Evolutionary conservation across 163 green algal species (phyloP), one percentile per base, ranked within the genome.

Genomic region (Scenedesmus sp.): DNA sequence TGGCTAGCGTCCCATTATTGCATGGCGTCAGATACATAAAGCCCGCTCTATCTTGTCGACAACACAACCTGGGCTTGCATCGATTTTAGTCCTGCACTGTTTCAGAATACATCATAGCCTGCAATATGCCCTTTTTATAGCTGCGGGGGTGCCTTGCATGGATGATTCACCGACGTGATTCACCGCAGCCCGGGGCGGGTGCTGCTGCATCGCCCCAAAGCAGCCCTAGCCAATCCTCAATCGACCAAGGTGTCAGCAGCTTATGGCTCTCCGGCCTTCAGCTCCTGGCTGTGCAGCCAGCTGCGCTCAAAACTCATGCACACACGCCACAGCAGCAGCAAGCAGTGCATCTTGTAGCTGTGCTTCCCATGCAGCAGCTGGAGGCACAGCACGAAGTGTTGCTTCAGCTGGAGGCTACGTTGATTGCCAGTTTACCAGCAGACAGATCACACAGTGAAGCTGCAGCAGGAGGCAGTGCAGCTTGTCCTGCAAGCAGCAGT

Each of bases 261-360:
- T 55, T 7, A 18, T 76, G 26, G 52, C 12, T 90, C 15, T 57
- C 34, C 2, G 9, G 6, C 4, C 34, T 90, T 12, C 18, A 90
- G 85, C 34, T 90, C 5, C 9, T 83, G 15, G 34, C 66, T 70
- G 85, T 90, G 64, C 85, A 90, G 70, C 85, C 85, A 23, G 85
- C 66, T 16, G 67, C 52, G 10, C 16, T 90, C 9, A 64, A 23
- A 54, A 16, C 64, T 3, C 66, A 18, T 18, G 23, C 55, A 18
- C 7, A 10, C 8, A 54, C 56, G 6, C 55, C 52, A 23, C 20
- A 64, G 82, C 9, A 54, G n/a, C 62, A 70, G 67, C 67, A 77
- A 26, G 16, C 67, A 77, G 67, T 12, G 16, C 67, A 77, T 77
- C 9, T n/a, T 3, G 23, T 57, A 87, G 55, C n/a, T 10, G 55